Conservation (phyloP, 805 yeast species). For the Hanseniaspora thailandica region DNA sequence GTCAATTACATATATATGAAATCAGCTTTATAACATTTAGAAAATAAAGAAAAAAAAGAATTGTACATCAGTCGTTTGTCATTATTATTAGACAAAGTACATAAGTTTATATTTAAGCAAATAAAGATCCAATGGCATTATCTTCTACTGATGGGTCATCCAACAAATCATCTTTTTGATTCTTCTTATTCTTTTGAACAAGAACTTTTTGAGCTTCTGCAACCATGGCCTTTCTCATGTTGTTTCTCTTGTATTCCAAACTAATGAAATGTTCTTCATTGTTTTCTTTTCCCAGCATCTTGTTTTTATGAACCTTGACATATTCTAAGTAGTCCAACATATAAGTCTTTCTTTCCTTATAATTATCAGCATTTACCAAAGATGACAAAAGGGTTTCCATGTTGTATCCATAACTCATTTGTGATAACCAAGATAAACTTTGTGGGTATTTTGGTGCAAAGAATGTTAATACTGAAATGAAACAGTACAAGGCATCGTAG, state of each 20-base stretch:
- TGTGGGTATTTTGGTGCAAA: slow-evolving; percentile 61
- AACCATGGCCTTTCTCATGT: slow-evolving; percentile 36
- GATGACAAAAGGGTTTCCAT: slow-evolving; percentile 53
- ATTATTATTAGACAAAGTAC: neutral
- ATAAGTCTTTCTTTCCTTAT: slow-evolving; percentile 70
- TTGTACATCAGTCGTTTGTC: neutral
- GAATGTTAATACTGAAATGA: slow-evolving; percentile 38
- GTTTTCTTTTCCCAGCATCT: slow-evolving; percentile 25
- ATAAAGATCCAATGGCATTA: slow-evolving; percentile 50
- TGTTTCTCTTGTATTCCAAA: slow-evolving; percentile 26
- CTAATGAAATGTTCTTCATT: slow-evolving; percentile 30
- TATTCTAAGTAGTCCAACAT: slow-evolving; percentile 63
- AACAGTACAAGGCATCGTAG: slow-evolving; percentile 80
- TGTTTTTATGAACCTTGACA: slow-evolving; percentile 36
- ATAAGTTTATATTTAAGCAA: slow-evolving; percentile 31
- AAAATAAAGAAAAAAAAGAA: neutral
- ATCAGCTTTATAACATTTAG: neutral
- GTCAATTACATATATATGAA: neutral
- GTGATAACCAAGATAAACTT: slow-evolving; percentile 49
- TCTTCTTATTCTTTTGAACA: slow-evolving; percentile 39
- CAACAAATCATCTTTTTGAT: slow-evolving; percentile 39
- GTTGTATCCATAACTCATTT: slow-evolving; percentile 46
- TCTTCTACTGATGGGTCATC: slow-evolving; percentile 64
- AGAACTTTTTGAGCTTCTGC: slow-evolving; percentile 44
- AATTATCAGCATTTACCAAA: slow-evolving; percentile 50